Percentiles rank a stretch among this genome's conserved stretches.
phyloP scores from a whole-genome alignment of 257 asterid species.

The Henckelia pumila region DNA sequence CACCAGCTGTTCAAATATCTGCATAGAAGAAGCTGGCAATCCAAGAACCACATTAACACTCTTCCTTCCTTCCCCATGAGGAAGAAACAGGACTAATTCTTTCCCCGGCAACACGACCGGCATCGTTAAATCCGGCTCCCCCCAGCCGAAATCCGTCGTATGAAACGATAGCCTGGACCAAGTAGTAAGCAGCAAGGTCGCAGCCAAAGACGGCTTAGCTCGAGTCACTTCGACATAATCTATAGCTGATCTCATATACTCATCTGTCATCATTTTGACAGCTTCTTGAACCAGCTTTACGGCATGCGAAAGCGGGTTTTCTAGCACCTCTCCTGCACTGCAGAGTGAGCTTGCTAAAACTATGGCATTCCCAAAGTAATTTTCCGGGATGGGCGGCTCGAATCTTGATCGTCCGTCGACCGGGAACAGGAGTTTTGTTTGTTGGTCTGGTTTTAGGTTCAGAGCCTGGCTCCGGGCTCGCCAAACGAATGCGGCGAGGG shows the following conservation, averaged over 20 bases:
- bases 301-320: conserved; percentile 49
- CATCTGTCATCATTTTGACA: conserved; percentile 59
- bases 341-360: conserved; percentile 66
- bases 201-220: conserved; percentile 69
- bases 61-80: conserved; percentile 72
- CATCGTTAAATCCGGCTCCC: conserved; percentile 65
- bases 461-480: conserved; percentile 62
- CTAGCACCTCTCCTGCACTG: conserved; percentile 53
- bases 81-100: conserved; percentile 73
- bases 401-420: conserved; percentile 77
- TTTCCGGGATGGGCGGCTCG: conserved; percentile 65
- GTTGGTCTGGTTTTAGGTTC: conserved; percentile 56
- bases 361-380: conserved; percentile 80
- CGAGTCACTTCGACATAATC: conserved; percentile 79
- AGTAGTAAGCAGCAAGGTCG: conserved; percentile 70
- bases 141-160: conserved; percentile 91
- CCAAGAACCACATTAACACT: conserved; percentile 80
- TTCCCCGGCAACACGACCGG: conserved; percentile 78
- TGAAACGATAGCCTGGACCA: conserved; percentile 83
- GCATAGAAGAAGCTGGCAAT: conserved; percentile 84
- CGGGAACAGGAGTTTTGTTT: conserved; percentile 77
- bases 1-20: conserved; percentile 54
- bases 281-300: conserved; percentile 68
- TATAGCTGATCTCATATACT: conserved; percentile 75
- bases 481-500: conserved; percentile 82